A percentile compares a stretch with the other conserved stretches of the same genome.
Evolutionary conservation across 2,329 filamentous ascomycete species (phyloP).

Genomic region (Dactylellina cionopaga): DNA sequence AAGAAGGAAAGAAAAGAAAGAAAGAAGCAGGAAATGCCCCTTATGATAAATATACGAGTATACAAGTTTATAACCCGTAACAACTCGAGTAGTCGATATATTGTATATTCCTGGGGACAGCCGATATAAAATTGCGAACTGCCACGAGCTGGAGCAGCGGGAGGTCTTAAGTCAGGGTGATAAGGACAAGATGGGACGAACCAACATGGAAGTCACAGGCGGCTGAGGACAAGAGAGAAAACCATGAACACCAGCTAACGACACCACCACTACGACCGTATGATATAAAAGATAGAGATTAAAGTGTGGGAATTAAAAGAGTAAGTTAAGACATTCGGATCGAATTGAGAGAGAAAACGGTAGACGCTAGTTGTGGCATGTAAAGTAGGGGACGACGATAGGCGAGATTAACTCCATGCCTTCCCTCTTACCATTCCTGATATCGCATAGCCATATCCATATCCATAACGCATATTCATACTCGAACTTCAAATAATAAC

Average conservation of each 20-base stretch:
- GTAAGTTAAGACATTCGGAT: not conserved
- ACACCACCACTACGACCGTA: not conserved
- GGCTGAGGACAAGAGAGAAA: not conserved
- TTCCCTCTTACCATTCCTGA: slow-evolving; percentile 34
- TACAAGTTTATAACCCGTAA: too few species aligned
- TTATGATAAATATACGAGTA: not conserved
- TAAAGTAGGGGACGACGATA: slow-evolving; percentile 47
- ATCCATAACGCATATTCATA: not conserved
- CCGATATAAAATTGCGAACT: too few species aligned
- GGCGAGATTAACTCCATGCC: slow-evolving; percentile 44
- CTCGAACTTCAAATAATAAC: too few species aligned
- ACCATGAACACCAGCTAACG: not conserved
- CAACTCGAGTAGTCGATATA: too few species aligned
- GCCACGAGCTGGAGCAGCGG: too few species aligned
- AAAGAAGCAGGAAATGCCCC: not conserved
- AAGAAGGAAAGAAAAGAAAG: too few species aligned
- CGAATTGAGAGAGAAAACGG: slow-evolving; percentile 16
- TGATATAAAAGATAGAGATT: too few species aligned
- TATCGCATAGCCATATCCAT: slow-evolving; percentile 9
- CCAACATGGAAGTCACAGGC: slow-evolving; percentile 38
- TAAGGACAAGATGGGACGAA: slow-evolving; percentile 11
- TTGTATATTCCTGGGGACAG: not conserved
- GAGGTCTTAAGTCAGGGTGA: not conserved
- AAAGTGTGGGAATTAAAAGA: slow-evolving; percentile 10
- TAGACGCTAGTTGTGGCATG: slow-evolving; percentile 23